These are phyloP conservation scores for Penicillium dipodomyicola DNA, from an alignment of 495 filamentous ascomycete species.

Conservation along the genomic window DNA sequence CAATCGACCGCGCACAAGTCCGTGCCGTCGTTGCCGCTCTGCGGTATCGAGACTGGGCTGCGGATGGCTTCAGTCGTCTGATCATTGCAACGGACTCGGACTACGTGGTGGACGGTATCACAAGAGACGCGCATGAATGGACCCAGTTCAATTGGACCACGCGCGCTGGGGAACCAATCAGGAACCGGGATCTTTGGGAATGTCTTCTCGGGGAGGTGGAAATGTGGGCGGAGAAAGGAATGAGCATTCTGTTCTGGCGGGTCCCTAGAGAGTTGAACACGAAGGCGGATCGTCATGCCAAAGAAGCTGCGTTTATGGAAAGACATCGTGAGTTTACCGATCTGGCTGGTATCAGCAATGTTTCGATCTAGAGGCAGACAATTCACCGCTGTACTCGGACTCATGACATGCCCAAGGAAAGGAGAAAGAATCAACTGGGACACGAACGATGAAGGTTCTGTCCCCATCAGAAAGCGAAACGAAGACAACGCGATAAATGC, in stretches of 20 bases:
- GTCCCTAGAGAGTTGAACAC: not conserved
- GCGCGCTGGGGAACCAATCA: not conserved
- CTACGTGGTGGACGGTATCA: not conserved
- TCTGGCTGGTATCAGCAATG: not conserved
- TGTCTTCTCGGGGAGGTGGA: not conserved
- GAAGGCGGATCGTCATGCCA: not conserved
- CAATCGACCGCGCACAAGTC: not conserved
- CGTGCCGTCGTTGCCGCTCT: not conserved
- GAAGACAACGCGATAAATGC: not conserved
- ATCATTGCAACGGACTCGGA: not conserved
- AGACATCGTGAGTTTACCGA: not conserved
- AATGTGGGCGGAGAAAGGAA: not conserved
- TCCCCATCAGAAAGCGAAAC: not conserved
- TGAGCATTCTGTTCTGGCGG: not conserved
- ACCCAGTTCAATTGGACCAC: not conserved
- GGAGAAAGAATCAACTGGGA: not conserved
- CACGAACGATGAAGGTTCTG: not conserved
- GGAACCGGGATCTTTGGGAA: not conserved
- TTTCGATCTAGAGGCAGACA: not conserved
- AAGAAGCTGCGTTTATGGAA: not conserved
- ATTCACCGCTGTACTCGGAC: not conserved
- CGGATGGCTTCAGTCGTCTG: not conserved
- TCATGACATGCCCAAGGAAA: not conserved
- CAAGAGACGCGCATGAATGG: not conserved
- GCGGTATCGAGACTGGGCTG: not conserved